These are phyloP conservation scores for Papiliotrema laurentii DNA, from an alignment of 1,284 basidiomycete genomes.

Conservation along the genomic window DNA sequence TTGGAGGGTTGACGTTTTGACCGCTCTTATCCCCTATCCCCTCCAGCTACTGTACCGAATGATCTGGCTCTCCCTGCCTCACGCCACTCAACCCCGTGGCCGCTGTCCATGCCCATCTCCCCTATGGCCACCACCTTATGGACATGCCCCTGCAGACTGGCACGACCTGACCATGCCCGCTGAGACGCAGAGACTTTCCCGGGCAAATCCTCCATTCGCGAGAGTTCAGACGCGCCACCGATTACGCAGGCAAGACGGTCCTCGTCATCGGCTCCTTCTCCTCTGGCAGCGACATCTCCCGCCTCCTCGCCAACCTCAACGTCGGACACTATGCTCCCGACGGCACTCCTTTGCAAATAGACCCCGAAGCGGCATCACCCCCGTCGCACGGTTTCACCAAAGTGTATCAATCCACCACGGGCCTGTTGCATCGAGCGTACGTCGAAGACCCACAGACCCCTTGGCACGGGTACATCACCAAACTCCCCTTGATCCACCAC, in stretches of 20 bases:
- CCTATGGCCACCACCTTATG: no score
- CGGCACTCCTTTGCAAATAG: neutral
- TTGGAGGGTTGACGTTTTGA: neutral
- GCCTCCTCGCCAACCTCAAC: slow-evolving; percentile 48
- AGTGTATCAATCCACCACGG: slow-evolving; percentile 12
- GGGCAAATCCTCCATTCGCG: slow-evolving; percentile 50
- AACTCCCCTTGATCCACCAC: slow-evolving; percentile 5
- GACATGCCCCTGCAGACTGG: no score
- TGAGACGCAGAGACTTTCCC: no score
- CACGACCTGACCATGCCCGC: no score
- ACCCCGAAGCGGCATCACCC: neutral
- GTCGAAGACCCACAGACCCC: neutral
- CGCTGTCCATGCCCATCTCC: no score
- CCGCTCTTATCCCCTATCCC: no score
- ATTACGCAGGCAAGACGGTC: slow-evolving; percentile 43
- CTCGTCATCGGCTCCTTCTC: slow-evolving; percentile 53
- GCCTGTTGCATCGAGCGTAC: neutral
- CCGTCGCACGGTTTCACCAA: neutral
- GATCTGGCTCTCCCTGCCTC: slow-evolving; percentile 7
- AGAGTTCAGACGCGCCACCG: slow-evolving; percentile 48
- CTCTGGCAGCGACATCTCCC: slow-evolving; percentile 53
- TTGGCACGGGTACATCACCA: slow-evolving; percentile 21
- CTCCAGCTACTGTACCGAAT: no score
- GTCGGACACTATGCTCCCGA: slow-evolving; percentile 4
- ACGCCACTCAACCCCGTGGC: no score